Conservation (phyloP, 306 rosid species). For the Medicago arabica region DNA sequence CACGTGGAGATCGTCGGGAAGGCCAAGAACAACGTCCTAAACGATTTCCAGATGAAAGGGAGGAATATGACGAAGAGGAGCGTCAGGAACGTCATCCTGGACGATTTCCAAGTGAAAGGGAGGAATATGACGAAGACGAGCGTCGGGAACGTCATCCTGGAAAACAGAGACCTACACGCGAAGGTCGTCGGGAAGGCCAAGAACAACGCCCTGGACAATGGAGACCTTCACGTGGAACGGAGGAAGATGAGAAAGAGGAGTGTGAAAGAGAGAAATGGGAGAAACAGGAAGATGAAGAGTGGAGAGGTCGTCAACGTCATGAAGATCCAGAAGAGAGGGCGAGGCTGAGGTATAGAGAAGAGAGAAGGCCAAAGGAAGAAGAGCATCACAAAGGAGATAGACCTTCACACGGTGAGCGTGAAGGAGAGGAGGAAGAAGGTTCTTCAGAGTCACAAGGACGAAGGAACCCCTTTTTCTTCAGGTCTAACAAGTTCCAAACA, state of each 20-base stretch:
- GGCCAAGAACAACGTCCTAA: not conserved
- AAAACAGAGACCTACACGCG: too few species aligned
- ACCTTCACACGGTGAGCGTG: not conserved
- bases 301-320: not conserved
- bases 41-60: too few species aligned
- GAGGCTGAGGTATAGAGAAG: not conserved
- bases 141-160: not conserved
- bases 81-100: not conserved
- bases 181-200: not conserved
- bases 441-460: not conserved
- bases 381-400: not conserved
- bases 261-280: not conserved
- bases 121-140: too few species aligned
- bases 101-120: too few species aligned
- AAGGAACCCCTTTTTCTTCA: slow-evolving; percentile 38
- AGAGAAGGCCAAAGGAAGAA: not conserved
- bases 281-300: not conserved
- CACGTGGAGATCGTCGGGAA: not conserved
- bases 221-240: not conserved
- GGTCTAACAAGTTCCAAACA: slow-evolving; percentile 13
- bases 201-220: not conserved
- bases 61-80: too few species aligned
- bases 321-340: slow-evolving; percentile 46
- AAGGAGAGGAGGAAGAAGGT: not conserved
- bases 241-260: too few species aligned